Evolutionary conservation across 2,329 filamentous ascomycete genomes (phyloP).

Genomic region (Alternaria consortialis): DNA sequence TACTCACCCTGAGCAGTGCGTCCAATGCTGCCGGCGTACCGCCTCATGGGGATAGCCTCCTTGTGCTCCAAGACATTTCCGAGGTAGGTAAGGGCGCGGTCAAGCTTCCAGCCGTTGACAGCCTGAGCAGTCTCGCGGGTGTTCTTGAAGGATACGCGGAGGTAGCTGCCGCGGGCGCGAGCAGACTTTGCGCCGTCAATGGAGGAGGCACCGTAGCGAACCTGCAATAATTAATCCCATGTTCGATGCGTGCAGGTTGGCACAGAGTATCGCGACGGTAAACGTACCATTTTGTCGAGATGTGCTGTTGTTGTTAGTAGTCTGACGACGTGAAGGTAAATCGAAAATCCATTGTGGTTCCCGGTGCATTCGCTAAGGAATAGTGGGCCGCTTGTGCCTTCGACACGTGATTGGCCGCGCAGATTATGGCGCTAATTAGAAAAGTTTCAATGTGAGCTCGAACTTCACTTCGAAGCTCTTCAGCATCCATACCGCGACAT

Average conservation of each 20-base stretch:
- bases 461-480: constrained; percentile 28
- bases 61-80: constrained; percentile 97
- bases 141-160: constrained; percentile 99
- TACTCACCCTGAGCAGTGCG: constrained; percentile 96
- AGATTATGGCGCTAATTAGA: constrained; percentile 16
- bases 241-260: constrained; percentile 19
- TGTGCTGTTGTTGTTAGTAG: constrained; percentile 49
- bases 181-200: constrained; percentile 70
- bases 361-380: constrained; percentile 38
- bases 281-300: constrained; percentile 55
- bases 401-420: constrained; percentile 10
- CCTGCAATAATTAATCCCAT: constrained; percentile 44
- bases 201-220: constrained; percentile 50
- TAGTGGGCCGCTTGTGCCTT: constrained; percentile 20
- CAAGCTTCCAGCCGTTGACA: constrained; percentile 98
- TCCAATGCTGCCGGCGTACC: constrained; percentile 95
- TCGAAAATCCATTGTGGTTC: constrained; percentile 32
- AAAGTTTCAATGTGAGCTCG: constrained; percentile 23
- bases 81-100: constrained; percentile 94
- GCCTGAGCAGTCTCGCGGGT: constrained; percentile 99
- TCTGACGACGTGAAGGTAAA: constrained; percentile 28
- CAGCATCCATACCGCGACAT: constrained; percentile 24
- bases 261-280: constrained; percentile 15
- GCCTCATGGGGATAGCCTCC: constrained; percentile 97
- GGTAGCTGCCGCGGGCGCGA: constrained; percentile 97